Percentiles rank a stretch among this genome's conserved stretches.
Evolutionary conservation across 768 basidiomycete genomes (phyloP).

Genomic region (Gyrodon lividus): DNA sequence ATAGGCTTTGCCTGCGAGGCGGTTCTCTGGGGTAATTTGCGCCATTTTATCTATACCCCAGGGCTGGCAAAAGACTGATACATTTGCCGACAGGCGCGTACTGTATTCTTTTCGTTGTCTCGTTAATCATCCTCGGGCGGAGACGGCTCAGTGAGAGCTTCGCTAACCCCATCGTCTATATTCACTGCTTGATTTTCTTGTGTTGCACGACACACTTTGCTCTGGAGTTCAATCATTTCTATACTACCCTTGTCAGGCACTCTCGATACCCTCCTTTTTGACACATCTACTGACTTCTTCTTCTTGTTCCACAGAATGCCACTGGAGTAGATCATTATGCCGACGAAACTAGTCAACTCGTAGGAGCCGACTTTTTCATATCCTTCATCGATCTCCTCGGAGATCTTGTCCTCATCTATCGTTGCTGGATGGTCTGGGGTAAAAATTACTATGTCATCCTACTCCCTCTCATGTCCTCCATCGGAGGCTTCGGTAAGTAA

Average conservation of each 20-base stretch:
- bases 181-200: conserved; percentile 32
- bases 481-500: conserved; percentile 35
- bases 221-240: conserved; percentile 38
- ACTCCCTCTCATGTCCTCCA: conserved; percentile 34
- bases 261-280: neutral
- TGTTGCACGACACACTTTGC: conserved; percentile 34
- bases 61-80: neutral
- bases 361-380: conserved; percentile 37
- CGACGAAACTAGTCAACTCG: conserved; percentile 30
- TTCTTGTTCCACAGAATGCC: conserved; percentile 14
- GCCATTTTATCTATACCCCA: neutral
- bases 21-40: conserved; percentile 33
- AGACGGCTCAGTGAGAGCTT: conserved; percentile 10
- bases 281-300: neutral
- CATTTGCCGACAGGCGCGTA: conserved; percentile 12
- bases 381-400: conserved; percentile 38
- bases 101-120: conserved; percentile 29
- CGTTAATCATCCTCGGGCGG: conserved; percentile 24
- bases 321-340: conserved; percentile 29
- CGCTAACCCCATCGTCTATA: conserved; percentile 26
- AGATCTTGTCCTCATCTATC: conserved; percentile 38
- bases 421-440: conserved; percentile 43
- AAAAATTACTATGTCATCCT: conserved; percentile 33
- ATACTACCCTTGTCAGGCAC: conserved; percentile 31
- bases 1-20: conserved; percentile 39